phyloP scores from a whole-genome alignment of 1,284 basidiomycete species.

The Fomes fomentarius region DNA sequence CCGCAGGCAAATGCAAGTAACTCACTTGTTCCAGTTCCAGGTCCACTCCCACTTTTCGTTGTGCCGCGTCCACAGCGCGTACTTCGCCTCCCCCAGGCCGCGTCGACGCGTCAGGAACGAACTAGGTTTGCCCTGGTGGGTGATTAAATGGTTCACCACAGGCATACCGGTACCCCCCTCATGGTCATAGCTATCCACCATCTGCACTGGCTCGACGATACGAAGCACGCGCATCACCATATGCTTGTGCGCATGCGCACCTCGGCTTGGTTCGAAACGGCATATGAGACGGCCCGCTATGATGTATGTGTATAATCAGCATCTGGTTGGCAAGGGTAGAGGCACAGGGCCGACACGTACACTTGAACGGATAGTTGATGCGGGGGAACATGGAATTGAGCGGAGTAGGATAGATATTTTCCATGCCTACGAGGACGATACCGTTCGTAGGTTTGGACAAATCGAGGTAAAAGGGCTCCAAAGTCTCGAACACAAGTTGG shows the following conservation, averaged over 20 bases:
- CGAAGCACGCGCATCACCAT: slow-evolving; percentile 10
- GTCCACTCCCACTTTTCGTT: not conserved
- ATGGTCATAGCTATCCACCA: not conserved
- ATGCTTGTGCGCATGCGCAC: not conserved
- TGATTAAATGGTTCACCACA: not conserved
- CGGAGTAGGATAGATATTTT: not conserved
- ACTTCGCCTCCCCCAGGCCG: not conserved
- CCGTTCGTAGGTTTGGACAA: not conserved
- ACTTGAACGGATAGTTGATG: slow-evolving; percentile 2
- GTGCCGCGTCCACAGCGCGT: not conserved
- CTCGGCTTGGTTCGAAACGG: not conserved
- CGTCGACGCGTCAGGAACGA: not conserved
- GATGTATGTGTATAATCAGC: not conserved
- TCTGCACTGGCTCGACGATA: slow-evolving; percentile 14
- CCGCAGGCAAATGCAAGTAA: not conserved
- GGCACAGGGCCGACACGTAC: not conserved
- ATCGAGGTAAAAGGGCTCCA: slow-evolving; percentile 10
- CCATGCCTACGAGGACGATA: not conserved
- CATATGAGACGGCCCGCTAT: slow-evolving; percentile 6
- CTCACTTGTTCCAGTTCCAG: not conserved
- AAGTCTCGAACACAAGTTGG: slow-evolving; percentile 1
- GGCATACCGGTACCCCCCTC: not conserved
- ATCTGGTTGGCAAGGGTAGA: no score
- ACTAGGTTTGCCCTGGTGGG: not conserved
- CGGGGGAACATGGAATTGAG: not conserved